Percentiles rank a stretch among this genome's conserved stretches.
phyloP scores from a whole-genome alignment of 1,139 yeast genomes.

The Zygoascus hellenicus region DNA sequence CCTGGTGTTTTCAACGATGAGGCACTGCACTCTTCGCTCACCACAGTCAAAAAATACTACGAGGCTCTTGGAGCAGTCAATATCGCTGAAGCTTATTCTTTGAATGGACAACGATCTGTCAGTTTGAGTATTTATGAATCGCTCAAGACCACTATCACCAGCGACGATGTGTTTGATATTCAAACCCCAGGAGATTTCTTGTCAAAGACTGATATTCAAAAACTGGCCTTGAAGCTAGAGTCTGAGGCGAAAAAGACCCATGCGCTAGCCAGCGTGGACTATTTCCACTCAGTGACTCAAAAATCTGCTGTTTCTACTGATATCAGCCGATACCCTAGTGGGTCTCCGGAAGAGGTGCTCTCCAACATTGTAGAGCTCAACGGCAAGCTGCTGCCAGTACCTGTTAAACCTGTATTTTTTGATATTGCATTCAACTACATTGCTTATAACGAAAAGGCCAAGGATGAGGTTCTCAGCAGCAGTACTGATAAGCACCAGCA shows the following conservation, averaged over 20 bases:
- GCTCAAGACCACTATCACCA: conserved; percentile 32
- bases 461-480: conserved; percentile 2
- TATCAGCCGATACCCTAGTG: conserved; percentile 39
- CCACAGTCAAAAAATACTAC: conserved; percentile 45
- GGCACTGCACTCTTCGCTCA: conserved; percentile 51
- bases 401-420: conserved; percentile 81
- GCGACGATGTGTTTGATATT: conserved; percentile 17
- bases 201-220: conserved; percentile 34
- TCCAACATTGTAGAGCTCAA: conserved; percentile 45
- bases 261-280: conserved; percentile 47
- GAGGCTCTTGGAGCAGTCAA: conserved; percentile 39
- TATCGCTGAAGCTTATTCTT: conserved; percentile 48
- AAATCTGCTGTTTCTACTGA: conserved; percentile 42
- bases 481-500: conserved; percentile 5
- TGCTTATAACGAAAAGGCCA: conserved; percentile 36
- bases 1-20: conserved; percentile 93
- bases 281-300: conserved; percentile 18
- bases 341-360: conserved; percentile 36
- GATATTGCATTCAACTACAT: conserved; percentile 85
- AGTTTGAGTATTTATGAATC: conserved; percentile 49
- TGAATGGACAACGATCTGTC: conserved; percentile 43
- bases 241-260: conserved; percentile 40
- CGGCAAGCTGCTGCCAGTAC: conserved; percentile 48
- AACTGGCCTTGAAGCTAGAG: conserved; percentile 32
- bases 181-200: conserved; percentile 34